Conservation (phyloP, 2,329 filamentous ascomycete genomes). For the Taxawa tesnikishii region DNA sequence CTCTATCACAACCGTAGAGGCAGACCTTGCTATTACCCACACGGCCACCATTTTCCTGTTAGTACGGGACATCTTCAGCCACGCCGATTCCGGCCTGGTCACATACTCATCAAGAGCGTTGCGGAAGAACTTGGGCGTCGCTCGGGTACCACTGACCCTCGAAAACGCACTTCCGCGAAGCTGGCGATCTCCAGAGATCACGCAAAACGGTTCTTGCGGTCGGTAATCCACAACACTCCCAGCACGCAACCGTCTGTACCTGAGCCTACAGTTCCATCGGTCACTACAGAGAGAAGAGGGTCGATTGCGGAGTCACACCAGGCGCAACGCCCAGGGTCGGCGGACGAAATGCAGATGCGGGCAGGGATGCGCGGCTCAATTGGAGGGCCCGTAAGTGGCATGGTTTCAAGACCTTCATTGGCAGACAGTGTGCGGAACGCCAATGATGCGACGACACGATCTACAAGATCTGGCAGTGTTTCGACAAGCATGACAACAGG, state of each 20-base stretch:
- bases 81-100: constrained; percentile 4
- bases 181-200: constrained; percentile 38
- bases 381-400: constrained; percentile 24
- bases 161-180: constrained; percentile 17
- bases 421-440: constrained; percentile 25
- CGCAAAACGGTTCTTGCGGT: constrained; percentile 37
- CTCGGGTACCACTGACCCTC: background rate
- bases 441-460: constrained; percentile 17
- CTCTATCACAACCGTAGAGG: constrained; percentile 1
- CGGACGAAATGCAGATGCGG: constrained; percentile 18
- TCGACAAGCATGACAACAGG: constrained; percentile 8
- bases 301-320: no score
- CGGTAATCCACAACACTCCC: no score
- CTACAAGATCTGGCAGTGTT: background rate
- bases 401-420: constrained; percentile 27
- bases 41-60: background rate
- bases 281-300: no score
- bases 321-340: constrained; percentile 1
- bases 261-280: no score
- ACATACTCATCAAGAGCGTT: constrained; percentile 5
- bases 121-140: constrained; percentile 1
- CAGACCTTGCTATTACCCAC: constrained; percentile 1
- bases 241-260: no score
- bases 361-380: constrained; percentile 26
- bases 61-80: constrained; percentile 4